Percentiles rank a stretch among this genome's conserved stretches.
phyloP scores from a whole-genome alignment of 345 rosid genomes.

The Eucalyptus albens region DNA sequence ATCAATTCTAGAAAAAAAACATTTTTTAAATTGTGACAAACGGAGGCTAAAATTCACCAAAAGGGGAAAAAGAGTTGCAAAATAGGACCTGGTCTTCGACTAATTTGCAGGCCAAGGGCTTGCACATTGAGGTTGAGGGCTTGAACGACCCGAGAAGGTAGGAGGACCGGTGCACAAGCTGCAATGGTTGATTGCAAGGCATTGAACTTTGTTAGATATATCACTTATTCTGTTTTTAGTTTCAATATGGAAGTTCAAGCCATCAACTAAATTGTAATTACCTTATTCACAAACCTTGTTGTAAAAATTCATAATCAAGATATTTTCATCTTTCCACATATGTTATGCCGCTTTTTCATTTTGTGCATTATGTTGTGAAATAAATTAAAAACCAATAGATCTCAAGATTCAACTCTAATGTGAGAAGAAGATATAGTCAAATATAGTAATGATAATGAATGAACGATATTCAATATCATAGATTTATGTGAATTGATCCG shows the following conservation, averaged over 20 bases:
- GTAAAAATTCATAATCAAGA: neutral
- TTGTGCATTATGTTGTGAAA: neutral
- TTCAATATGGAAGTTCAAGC: neutral
- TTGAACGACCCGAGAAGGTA: conserved; percentile 43
- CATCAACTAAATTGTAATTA: neutral
- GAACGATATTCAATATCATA: neutral
- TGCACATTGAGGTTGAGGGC: conserved; percentile 42
- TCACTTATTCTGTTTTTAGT: neutral
- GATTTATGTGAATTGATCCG: neutral
- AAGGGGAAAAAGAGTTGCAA: neutral
- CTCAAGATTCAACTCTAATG: accelerated
- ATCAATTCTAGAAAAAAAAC: no score
- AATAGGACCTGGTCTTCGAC: conserved; percentile 20
- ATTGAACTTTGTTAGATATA: neutral
- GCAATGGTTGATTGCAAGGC: neutral
- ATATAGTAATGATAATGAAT: neutral
- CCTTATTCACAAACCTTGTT: neutral
- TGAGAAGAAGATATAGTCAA: neutral
- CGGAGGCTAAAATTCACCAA: neutral
- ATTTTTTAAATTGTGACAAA: no score
- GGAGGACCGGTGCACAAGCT: conserved; percentile 52
- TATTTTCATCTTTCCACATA: neutral
- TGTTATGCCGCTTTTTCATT: neutral
- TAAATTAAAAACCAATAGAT: accelerated
- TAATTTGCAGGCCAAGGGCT: conserved; percentile 21